Conservation (phyloP, 495 filamentous ascomycete species). For the Schizothecium vesticola region DNA sequence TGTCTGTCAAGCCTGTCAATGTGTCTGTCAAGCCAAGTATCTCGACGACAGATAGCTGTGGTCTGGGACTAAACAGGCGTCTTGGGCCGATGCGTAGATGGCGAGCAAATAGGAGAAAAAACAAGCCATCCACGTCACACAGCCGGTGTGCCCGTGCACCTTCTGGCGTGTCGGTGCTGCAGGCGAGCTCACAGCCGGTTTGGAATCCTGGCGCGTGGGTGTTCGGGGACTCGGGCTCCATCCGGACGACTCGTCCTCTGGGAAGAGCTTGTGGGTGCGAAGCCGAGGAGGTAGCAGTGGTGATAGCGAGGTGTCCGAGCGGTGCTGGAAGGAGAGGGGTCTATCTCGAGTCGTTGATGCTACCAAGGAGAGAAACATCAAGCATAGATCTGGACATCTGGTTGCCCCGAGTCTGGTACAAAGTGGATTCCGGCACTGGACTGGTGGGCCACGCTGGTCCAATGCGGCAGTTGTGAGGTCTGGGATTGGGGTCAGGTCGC, state of each 20-base stretch:
- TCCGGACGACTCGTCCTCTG: background rate
- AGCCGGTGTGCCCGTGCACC: background rate
- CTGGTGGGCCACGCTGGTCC: background rate
- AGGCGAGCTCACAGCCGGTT: background rate
- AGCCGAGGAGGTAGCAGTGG: background rate
- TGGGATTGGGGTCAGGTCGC: background rate
- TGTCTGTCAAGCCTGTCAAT: background rate
- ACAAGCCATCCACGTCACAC: background rate
- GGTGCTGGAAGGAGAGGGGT: background rate
- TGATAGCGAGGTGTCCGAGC: background rate
- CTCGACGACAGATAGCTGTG: background rate
- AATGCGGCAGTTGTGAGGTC: background rate
- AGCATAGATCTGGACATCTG: background rate
- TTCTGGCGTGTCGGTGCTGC: background rate
- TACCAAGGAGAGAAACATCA: background rate
- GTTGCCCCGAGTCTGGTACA: background rate
- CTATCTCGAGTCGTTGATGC: background rate
- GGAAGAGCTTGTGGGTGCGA: background rate
- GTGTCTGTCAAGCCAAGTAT: background rate
- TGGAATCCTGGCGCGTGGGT: background rate
- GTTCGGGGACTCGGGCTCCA: background rate
- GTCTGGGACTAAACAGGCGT: background rate
- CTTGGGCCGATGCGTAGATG: background rate
- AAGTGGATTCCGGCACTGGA: background rate
- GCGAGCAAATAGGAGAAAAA: background rate